Evolutionary conservation across 108 stramenopile species (phyloP).

Genomic region (Thalassiosira profunda): DNA sequence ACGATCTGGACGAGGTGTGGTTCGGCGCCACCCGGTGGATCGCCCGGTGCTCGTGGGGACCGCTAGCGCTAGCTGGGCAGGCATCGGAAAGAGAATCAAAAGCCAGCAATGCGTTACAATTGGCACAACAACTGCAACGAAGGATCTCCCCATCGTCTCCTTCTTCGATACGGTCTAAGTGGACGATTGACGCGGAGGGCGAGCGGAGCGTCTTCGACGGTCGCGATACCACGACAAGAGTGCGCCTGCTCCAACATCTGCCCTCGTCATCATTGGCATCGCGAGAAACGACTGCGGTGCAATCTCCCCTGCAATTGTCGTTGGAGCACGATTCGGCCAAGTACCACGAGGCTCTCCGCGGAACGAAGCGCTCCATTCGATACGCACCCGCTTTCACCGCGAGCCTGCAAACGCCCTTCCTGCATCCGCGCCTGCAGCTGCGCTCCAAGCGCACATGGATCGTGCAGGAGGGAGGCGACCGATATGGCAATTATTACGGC

Average conservation of each 20-base stretch:
- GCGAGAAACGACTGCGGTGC: no score
- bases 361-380: neutral
- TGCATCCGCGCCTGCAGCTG: slow-evolving; percentile 35
- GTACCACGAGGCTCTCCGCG: neutral
- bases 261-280: no score
- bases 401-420: slow-evolving; percentile 22
- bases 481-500: slow-evolving; percentile 11
- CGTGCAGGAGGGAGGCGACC: slow-evolving; percentile 14
- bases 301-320: slow-evolving; percentile 14
- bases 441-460: slow-evolving; percentile 29
- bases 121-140: neutral
- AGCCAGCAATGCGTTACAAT: neutral
- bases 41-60: slow-evolving; percentile 23
- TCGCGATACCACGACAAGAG: slow-evolving; percentile 15
- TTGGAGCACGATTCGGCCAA: slow-evolving; percentile 46
- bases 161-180: no score
- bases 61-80: neutral
- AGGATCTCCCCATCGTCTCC: no score
- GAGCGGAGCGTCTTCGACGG: slow-evolving; percentile 36
- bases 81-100: no score
- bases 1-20: slow-evolving; percentile 50
- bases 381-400: slow-evolving; percentile 28
- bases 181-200: slow-evolving; percentile 23
- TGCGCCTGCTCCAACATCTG: slow-evolving; percentile 17
- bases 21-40: slow-evolving; percentile 51